Base-by-base conservation (phyloP, 169 alveolate species). In the Plasmodium relictum region DNA sequence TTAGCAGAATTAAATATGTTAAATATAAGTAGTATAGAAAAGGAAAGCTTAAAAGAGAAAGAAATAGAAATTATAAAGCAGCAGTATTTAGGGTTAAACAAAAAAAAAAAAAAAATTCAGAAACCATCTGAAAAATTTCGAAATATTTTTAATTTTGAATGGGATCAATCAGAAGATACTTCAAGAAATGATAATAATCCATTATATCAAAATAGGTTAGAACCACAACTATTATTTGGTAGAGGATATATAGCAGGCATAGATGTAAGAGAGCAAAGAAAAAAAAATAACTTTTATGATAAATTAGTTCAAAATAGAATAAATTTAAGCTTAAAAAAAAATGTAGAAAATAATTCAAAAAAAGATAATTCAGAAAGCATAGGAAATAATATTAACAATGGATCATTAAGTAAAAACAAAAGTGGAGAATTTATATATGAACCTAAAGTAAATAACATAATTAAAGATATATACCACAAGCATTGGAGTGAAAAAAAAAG, bases 101-200 rank as follows among this genome's bases (percentile, higher is more conserved):
- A 94, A 65, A 96, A 95, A 66, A 92, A 94, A 88, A 96, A 96
- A 87, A 96, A 96, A 68, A 65, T 96, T 16, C 95, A 95, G 42
- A 97, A 97, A 73, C 99, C 98, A 0, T 96, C 99, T 44, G 99
- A 97, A 73, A 97, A 97, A 80, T 97, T 96, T 93, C 54, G 94
- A 80, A 95, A 95, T 48, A 92, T 94, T 5, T 96, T 96, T 50
- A 93, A 94, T 72, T 96, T 96, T 71, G 98, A 96, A 54, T 96
- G 98, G 98, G 97, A 95, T 65, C 94, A 93, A 42, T 88, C 96
- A 22, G 98, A 96, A 69, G 98, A 96, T 74, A 96, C 98, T 6
- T 74, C 96, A 18, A 72, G 70, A 62, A 88, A 88, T 58, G 98
- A 96, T 45, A 93, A 90, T 88, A 97, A 98, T 83, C 98, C 98